Conservation (phyloP, 1,139 yeast species). For the Debaryomyces fabryi region DNA sequence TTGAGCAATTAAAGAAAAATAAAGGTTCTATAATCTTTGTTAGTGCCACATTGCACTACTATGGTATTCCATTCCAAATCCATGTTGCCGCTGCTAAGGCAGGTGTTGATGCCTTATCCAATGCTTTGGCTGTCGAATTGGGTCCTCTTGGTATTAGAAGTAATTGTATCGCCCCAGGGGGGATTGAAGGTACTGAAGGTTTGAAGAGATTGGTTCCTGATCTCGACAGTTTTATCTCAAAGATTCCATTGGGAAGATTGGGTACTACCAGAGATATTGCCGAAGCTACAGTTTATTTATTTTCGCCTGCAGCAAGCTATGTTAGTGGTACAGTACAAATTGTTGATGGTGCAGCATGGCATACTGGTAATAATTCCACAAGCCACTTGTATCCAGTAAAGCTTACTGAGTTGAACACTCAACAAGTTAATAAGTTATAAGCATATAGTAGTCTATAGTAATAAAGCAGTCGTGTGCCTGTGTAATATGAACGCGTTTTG, state of each 20-base stretch:
- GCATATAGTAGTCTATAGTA: background rate
- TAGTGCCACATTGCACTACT: slow-evolving; percentile 84
- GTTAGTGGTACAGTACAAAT: slow-evolving; percentile 74
- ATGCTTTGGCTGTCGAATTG: slow-evolving; percentile 81
- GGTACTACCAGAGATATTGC: slow-evolving; percentile 82
- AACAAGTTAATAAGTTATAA: slow-evolving; percentile 18
- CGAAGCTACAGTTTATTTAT: slow-evolving; percentile 76
- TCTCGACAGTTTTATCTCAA: slow-evolving; percentile 34
- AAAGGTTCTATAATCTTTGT: slow-evolving; percentile 79
- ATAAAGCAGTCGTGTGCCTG: slow-evolving; percentile 9
- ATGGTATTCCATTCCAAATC: slow-evolving; percentile 81
- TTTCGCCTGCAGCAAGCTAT: slow-evolving; percentile 76
- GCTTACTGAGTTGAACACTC: slow-evolving; percentile 22
- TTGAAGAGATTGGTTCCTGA: slow-evolving; percentile 51
- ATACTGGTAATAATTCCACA: slow-evolving; percentile 49
- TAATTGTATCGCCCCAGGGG: slow-evolving; percentile 88
- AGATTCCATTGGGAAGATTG: slow-evolving; percentile 71
- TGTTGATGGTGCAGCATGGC: slow-evolving; percentile 92
- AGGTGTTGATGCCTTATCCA: slow-evolving; percentile 84
- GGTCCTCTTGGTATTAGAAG: slow-evolving; percentile 85
- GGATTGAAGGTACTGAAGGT: slow-evolving; percentile 82
- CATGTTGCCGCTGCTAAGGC: slow-evolving; percentile 96
- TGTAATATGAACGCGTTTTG: slow-evolving; percentile 8
- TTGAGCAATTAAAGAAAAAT: slow-evolving; percentile 60
- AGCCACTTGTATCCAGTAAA: slow-evolving; percentile 37